Base-by-base conservation (phyloP, 768 basidiomycete species). In the Candolleomyces aberdarensis region DNA sequence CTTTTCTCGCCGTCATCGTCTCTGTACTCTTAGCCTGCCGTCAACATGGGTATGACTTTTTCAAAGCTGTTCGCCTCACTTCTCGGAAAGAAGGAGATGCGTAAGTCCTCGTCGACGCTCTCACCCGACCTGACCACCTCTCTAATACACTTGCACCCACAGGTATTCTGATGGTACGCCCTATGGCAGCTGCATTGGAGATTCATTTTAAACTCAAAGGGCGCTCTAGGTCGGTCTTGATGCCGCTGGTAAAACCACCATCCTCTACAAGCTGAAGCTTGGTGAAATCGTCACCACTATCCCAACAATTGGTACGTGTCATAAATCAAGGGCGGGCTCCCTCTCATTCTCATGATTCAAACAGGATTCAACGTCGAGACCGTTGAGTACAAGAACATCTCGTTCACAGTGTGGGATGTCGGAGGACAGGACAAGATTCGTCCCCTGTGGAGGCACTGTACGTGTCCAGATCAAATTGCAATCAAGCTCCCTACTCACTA, bases 341-440 rank as follows among this genome's bases (percentile, higher is more conserved):
- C 11, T 29, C 53, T 61, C 61, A 67, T 61, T 60, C 69, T 70
- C 61, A 68, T 63, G 61, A 59, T 62, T 36, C 56, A n/a, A 44
- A 22, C 66, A 98, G 97, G 97, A 62, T 99, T 99, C 85, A 99
- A 99, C 75, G 97, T 99, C 69, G 97, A 99, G 85, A 98, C 97
- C 63, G 97, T 99, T 67, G 96, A 98, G 78, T 98, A 99, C 82
- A 98, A 98, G 86, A 99, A 98, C 84, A 98, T 98, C 66, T 97
- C 95, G 26, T 99, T 99, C 87, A 99, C 96, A 22, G 97, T 98
- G 50, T 98, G 97, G 97, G 97, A 99, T 80, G 97, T 99, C 65
- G 97, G 97, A 86, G 97, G 96, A 70, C 96, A 99, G 81, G 96
- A 99, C 81, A 99, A 98, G 89, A 98, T 98, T 77, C 89, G 96